Percentiles rank a stretch among this genome's conserved stretches.
Evolutionary conservation across 768 basidiomycete species (phyloP).

Genomic region (Phylloporus sp.): DNA sequence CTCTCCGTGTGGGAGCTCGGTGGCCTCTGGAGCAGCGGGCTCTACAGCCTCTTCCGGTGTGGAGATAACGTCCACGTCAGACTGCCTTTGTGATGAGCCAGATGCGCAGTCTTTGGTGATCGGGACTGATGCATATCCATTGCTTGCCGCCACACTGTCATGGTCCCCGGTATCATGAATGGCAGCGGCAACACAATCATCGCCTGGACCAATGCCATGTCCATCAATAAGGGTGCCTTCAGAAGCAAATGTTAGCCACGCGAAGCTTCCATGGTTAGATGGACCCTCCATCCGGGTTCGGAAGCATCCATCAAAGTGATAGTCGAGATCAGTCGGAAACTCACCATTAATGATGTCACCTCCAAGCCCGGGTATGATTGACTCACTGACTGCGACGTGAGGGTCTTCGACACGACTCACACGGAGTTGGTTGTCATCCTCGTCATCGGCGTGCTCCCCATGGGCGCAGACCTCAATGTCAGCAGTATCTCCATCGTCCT

Average conservation of each 20-base stretch:
- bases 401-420: constrained; percentile 39
- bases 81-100: constrained; percentile 17
- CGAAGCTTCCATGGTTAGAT: constrained; percentile 39
- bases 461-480: constrained; percentile 56
- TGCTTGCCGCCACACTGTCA: constrained; percentile 15
- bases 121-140: constrained; percentile 25
- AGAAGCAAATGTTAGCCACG: constrained; percentile 49
- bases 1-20: constrained; percentile 15
- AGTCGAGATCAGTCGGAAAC: constrained; percentile 36
- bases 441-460: constrained; percentile 41
- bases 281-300: constrained; percentile 39
- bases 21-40: constrained; percentile 16
- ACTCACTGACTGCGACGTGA: constrained; percentile 31
- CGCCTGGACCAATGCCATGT: constrained; percentile 29
- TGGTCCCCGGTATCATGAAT: constrained; percentile 16
- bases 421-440: constrained; percentile 42
- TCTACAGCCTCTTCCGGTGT: constrained; percentile 17
- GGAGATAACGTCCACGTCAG: constrained; percentile 19
- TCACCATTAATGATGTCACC: constrained; percentile 47
- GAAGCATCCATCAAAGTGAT: constrained; percentile 42
- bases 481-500: constrained; percentile 56
- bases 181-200: constrained; percentile 11
- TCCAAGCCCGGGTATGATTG: constrained; percentile 31
- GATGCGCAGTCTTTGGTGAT: constrained; percentile 11
- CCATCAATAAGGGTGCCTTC: constrained; percentile 41